Evolutionary conservation across 176 grass and related monocot genomes (phyloP).

Genomic region (Pontederia paniculata): DNA sequence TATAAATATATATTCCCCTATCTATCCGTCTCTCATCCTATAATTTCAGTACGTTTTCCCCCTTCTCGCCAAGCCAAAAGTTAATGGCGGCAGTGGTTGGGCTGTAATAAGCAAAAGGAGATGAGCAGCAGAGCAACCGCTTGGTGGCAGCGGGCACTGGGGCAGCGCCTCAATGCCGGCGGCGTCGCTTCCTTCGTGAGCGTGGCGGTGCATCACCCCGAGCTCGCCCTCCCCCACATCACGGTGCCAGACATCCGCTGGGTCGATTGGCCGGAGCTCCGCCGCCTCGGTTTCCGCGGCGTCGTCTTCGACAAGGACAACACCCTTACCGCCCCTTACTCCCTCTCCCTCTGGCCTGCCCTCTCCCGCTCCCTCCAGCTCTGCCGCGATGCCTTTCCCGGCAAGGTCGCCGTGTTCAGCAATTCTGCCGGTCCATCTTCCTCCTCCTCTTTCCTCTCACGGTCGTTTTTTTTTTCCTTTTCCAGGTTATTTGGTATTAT

Average conservation of each 20-base stretch:
- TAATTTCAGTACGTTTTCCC: too few relatives aligned
- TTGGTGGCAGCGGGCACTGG: slow-evolving; percentile 59
- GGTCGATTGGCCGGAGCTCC: slow-evolving; percentile 76
- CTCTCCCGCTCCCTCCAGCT: slow-evolving; percentile 43
- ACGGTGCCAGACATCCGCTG: slow-evolving; percentile 63
- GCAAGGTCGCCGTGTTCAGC: slow-evolving; percentile 71
- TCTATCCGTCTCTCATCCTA: too few relatives aligned
- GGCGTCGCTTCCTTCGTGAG: slow-evolving; percentile 37
- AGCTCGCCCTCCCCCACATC: slow-evolving; percentile 66
- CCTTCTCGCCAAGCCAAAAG: too few relatives aligned
- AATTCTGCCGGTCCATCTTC: slow-evolving; percentile 56
- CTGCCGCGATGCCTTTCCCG: slow-evolving; percentile 56
- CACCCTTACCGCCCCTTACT: slow-evolving; percentile 81
- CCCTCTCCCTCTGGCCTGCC: slow-evolving; percentile 56
- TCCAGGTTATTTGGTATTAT: slow-evolving; percentile 10
- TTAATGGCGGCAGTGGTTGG: too few relatives aligned
- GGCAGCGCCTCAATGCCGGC: slow-evolving; percentile 65
- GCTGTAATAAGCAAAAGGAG: too few relatives aligned
- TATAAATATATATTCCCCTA: too few relatives aligned
- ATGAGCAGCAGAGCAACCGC: too few relatives aligned
- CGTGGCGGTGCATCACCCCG: slow-evolving; percentile 45
- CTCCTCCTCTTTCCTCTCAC: not conserved
- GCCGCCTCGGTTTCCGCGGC: slow-evolving; percentile 69
- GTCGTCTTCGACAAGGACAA: slow-evolving; percentile 99
- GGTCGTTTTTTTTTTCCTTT: slow-evolving; percentile 2